A percentile compares a stretch with the other conserved stretches of the same genome.
These are phyloP conservation scores for Ascoidea rubescens DNA, from an alignment of 805 yeast genomes.

Conservation along the genomic window DNA sequence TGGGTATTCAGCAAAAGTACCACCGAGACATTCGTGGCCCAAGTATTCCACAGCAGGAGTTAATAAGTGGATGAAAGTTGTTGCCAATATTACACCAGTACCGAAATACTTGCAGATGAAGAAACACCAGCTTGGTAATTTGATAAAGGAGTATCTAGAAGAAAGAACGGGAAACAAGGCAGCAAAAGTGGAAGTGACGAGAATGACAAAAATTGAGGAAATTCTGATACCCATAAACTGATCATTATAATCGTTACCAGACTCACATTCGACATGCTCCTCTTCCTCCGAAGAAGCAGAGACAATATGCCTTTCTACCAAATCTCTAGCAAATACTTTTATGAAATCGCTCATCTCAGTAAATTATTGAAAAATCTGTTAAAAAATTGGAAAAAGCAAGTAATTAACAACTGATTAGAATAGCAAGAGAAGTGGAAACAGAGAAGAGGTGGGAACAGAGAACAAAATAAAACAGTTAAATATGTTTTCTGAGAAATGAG, in stretches of 20 bases:
- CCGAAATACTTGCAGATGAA: slow-evolving; percentile 36
- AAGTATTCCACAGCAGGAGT: slow-evolving; percentile 31
- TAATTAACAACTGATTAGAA: too few relatives aligned
- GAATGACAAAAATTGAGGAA: slow-evolving; percentile 48
- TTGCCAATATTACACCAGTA: slow-evolving; percentile 65
- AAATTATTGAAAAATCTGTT: too few relatives aligned
- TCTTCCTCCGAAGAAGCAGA: too few relatives aligned
- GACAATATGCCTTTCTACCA: too few relatives aligned
- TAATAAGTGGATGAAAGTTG: slow-evolving; percentile 58
- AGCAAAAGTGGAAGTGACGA: slow-evolving; percentile 32
- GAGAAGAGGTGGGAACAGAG: too few relatives aligned
- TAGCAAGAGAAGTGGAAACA: too few relatives aligned
- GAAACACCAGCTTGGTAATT: slow-evolving; percentile 25
- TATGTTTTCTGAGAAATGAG: too few relatives aligned
- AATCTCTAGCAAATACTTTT: too few relatives aligned
- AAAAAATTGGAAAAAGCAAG: too few relatives aligned
- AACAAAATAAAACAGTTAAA: too few relatives aligned
- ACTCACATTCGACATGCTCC: too few relatives aligned
- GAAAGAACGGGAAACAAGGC: slow-evolving; percentile 31
- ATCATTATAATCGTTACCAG: background rate
- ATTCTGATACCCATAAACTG: slow-evolving; percentile 27
- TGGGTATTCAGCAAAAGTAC: slow-evolving; percentile 18
- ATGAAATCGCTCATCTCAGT: too few relatives aligned
- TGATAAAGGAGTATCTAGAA: slow-evolving; percentile 23
- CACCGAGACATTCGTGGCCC: slow-evolving; percentile 14